phyloP scores from a whole-genome alignment of 2,329 filamentous ascomycete species.

The Claviceps pusilla region DNA sequence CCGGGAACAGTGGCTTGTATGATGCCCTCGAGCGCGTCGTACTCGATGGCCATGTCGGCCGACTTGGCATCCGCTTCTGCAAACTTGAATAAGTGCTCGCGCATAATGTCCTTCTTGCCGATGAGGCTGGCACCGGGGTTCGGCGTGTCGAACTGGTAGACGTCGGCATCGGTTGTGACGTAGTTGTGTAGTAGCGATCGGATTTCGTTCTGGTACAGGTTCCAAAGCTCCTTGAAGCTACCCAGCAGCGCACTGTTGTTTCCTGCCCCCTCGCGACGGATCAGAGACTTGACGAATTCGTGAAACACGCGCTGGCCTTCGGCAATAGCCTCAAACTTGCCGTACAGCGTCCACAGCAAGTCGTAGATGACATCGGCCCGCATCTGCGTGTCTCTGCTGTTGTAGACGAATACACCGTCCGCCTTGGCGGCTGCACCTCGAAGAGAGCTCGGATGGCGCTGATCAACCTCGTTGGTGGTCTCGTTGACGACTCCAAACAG shows the following conservation, averaged over 20 bases:
- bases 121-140: conserved; percentile 30
- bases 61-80: conserved; percentile 72
- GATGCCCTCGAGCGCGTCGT: conserved; percentile 79
- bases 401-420: conserved; percentile 47
- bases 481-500: conserved; percentile 88
- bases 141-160: conserved; percentile 47
- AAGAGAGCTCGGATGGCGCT: conserved; percentile 74
- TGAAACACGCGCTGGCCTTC: conserved; percentile 90
- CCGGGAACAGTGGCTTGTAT: conserved; percentile 85
- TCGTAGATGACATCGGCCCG: conserved; percentile 79
- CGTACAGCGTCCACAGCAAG: conserved; percentile 79
- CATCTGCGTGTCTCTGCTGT: conserved; percentile 57
- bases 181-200: conserved; percentile 89
- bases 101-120: conserved; percentile 31
- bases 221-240: conserved; percentile 95
- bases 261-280: conserved; percentile 60
- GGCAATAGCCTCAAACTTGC: conserved; percentile 92
- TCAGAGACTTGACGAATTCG: conserved; percentile 76
- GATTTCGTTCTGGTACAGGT: conserved; percentile 95
- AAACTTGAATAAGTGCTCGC: conserved; percentile 68
- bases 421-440: conserved; percentile 38
- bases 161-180: conserved; percentile 75
- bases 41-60: conserved; percentile 63
- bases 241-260: conserved; percentile 55
- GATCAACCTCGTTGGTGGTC: conserved; percentile 85